A percentile compares a stretch with the other conserved stretches of the same genome.
phyloP scores from a whole-genome alignment of 805 yeast species.

The Pichia occidentalis region DNA sequence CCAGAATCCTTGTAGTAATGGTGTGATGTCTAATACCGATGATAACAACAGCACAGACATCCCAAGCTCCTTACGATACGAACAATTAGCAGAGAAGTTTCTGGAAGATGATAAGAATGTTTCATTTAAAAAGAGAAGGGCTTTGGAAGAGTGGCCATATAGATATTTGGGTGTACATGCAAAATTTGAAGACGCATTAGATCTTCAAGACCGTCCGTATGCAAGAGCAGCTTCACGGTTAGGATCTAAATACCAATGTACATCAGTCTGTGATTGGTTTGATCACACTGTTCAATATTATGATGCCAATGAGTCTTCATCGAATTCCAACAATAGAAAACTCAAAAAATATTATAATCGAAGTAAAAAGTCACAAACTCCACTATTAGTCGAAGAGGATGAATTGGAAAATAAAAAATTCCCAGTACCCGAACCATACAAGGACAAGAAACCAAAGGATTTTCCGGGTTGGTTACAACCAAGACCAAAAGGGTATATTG shows the following conservation, averaged over 20 bases:
- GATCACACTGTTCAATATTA: constrained; percentile 63
- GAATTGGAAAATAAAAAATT: constrained; percentile 16
- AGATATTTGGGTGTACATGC: constrained; percentile 74
- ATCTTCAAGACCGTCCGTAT: constrained; percentile 68
- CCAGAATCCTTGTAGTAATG: neutral
- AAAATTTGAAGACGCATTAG: constrained; percentile 68
- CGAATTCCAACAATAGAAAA: constrained; percentile 16
- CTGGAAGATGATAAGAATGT: constrained; percentile 38
- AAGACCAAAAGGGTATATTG: constrained; percentile 73
- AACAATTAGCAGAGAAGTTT: constrained; percentile 49
- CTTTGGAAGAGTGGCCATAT: constrained; percentile 73
- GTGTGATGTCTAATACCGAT: neutral
- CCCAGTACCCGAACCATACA: constrained; percentile 41
- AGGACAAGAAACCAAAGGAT: constrained; percentile 36
- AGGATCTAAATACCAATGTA: constrained; percentile 68
- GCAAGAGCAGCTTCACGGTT: constrained; percentile 75
- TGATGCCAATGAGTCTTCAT: constrained; percentile 29
- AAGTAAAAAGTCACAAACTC: constrained; percentile 18
- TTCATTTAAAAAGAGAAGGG: constrained; percentile 41
- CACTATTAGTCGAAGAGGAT: constrained; percentile 17
- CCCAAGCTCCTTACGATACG: constrained; percentile 37
- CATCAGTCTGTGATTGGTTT: constrained; percentile 57
- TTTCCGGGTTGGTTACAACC: constrained; percentile 75
- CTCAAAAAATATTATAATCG: constrained; percentile 21
- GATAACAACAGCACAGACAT: constrained; percentile 12